Evolutionary conservation across 1,284 basidiomycete genomes (phyloP).

Genomic region (Austroboletus rostrupii): DNA sequence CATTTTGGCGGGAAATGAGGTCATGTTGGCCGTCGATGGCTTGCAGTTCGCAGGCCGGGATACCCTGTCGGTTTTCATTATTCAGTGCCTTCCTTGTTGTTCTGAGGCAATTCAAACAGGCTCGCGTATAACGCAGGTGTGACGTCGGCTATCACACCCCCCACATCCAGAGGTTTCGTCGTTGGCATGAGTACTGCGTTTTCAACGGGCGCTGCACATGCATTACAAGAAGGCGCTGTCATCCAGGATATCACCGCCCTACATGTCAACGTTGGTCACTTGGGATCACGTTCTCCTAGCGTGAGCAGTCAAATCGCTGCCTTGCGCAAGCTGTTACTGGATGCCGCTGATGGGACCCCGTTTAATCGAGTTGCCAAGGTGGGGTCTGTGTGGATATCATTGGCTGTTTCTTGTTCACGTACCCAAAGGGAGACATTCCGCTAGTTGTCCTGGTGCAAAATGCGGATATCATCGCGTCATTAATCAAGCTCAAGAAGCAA

Average conservation of each 20-base stretch:
- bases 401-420: constrained; percentile 1
- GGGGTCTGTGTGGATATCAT: not conserved
- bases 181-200: constrained; percentile 66
- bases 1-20: constrained; percentile 47
- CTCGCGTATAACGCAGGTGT: constrained; percentile 65
- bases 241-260: constrained; percentile 68
- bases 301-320: constrained; percentile 64
- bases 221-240: constrained; percentile 64
- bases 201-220: constrained; percentile 59
- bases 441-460: constrained; percentile 55
- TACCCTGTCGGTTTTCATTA: constrained; percentile 49
- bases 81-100: not conserved
- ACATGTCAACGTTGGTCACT: constrained; percentile 58
- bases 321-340: constrained; percentile 62
- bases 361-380: constrained; percentile 48
- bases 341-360: constrained; percentile 42
- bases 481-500: constrained; percentile 76
- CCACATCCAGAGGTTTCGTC: constrained; percentile 52
- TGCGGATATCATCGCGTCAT: constrained; percentile 77
- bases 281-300: constrained; percentile 37
- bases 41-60: constrained; percentile 69
- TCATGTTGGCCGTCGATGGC: constrained; percentile 71
- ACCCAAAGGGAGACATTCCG: constrained; percentile 45
- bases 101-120: constrained; percentile 33
- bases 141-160: constrained; percentile 63